These are phyloP conservation scores for Piloderma croceum DNA, from an alignment of 768 basidiomycete species.

Conservation along the genomic window DNA sequence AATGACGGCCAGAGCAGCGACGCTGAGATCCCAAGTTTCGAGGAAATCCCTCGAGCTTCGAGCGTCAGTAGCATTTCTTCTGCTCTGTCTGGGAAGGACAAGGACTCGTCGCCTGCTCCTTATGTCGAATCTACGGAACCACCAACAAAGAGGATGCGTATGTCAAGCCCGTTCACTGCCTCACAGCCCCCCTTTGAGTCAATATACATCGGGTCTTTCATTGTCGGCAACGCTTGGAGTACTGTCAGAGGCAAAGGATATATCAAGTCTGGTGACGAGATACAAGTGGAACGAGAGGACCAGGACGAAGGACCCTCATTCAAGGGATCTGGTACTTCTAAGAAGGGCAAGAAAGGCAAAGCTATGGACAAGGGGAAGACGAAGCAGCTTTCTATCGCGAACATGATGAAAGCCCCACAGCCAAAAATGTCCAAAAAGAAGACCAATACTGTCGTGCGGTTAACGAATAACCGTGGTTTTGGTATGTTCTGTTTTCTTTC, in stretches of 20 bases:
- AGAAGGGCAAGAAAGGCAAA: constrained; percentile 22
- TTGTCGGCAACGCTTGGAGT: constrained; percentile 74
- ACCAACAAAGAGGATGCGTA: constrained; percentile 50
- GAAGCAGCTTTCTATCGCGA: constrained; percentile 60
- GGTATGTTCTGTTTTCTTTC: too few species aligned
- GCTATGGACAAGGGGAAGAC: constrained; percentile 31
- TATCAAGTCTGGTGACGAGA: constrained; percentile 55
- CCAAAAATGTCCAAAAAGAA: constrained; percentile 46
- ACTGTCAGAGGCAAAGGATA: constrained; percentile 71
- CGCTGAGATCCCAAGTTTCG: constrained; percentile 16
- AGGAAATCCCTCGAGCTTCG: constrained; percentile 32
- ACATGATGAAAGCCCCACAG: constrained; percentile 60
- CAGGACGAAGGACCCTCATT: constrained; percentile 29
- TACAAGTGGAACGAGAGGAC: constrained; percentile 57
- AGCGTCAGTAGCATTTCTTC: constrained; percentile 37
- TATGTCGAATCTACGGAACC: constrained; percentile 14
- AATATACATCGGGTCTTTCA: constrained; percentile 58
- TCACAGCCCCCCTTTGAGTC: constrained; percentile 25
- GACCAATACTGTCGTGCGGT: constrained; percentile 56
- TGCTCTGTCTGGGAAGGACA: constrained; percentile 13
- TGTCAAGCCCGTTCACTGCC: constrained; percentile 25
- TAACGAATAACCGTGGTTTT: constrained; percentile 59
- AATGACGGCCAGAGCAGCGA: constrained; percentile 5
- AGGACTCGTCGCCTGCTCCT: constrained; percentile 23
- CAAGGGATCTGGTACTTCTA: constrained; percentile 24